Conservation (phyloP, 495 filamentous ascomycete genomes). For the Penicillium coffeae region DNA sequence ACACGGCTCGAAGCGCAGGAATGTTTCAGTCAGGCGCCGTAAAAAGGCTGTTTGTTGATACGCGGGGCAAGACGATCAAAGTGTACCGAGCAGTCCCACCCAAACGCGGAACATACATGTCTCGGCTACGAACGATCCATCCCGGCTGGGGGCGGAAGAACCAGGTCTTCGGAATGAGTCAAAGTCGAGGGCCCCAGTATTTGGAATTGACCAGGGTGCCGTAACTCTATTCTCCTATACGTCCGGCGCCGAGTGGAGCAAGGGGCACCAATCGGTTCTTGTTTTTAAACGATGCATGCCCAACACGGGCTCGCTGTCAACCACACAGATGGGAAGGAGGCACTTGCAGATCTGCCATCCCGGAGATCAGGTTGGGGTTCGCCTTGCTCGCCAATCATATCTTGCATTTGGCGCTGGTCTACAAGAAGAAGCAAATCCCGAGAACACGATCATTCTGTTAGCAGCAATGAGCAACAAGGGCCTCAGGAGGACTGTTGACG, state of each 20-base stretch:
- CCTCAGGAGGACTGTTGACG: too few species aligned
- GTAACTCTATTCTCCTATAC: not conserved
- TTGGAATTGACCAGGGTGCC: not conserved
- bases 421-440: too few species aligned
- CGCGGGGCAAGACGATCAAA: too few species aligned
- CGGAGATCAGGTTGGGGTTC: not conserved
- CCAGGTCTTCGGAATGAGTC: not conserved
- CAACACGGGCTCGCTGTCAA: not conserved
- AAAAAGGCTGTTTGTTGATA: too few species aligned
- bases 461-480: too few species aligned
- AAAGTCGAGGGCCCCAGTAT: not conserved
- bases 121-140: constrained; percentile 3
- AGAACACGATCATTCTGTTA: too few species aligned
- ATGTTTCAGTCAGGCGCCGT: too few species aligned
- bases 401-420: too few species aligned
- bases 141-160: too few species aligned
- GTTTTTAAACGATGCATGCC: not conserved
- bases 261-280: not conserved
- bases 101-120: not conserved
- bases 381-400: not conserved
- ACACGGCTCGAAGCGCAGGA: too few species aligned
- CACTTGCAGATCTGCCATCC: not conserved
- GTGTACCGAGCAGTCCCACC: too few species aligned
- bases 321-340: not conserved
- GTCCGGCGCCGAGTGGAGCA: not conserved